phyloP scores from a whole-genome alignment of 2,329 filamentous ascomycete species.

The Xylaria sp. region DNA sequence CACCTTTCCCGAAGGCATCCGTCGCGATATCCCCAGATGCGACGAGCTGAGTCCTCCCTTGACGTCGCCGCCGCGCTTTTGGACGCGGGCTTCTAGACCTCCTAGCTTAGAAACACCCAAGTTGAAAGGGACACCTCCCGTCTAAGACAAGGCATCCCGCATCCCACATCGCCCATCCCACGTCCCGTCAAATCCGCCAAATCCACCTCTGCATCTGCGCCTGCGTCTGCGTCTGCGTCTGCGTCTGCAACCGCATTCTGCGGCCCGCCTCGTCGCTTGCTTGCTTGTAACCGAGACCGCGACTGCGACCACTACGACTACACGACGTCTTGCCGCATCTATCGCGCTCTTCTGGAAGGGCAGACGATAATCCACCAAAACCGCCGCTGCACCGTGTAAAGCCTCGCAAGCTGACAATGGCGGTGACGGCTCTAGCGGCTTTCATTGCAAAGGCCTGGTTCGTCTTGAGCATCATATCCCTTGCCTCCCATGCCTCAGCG shows the following conservation, averaged over 20 bases:
- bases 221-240: slow-evolving; percentile 15
- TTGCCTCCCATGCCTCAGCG: slow-evolving; percentile 51
- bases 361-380: slow-evolving; percentile 36
- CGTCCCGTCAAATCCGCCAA: not conserved
- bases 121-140: slow-evolving; percentile 1
- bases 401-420: slow-evolving; percentile 43
- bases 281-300: not conserved
- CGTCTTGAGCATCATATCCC: slow-evolving; percentile 47
- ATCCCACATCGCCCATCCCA: not conserved
- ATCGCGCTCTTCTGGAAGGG: slow-evolving; percentile 2
- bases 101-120: slow-evolving; percentile 2
- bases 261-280: slow-evolving; percentile 18
- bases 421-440: slow-evolving; percentile 53
- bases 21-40: slow-evolving; percentile 41
- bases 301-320: not conserved
- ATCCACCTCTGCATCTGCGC: not conserved
- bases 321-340: slow-evolving; percentile 1
- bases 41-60: slow-evolving; percentile 35
- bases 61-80: slow-evolving; percentile 23
- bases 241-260: slow-evolving; percentile 21
- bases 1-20: slow-evolving; percentile 13
- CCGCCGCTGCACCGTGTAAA: slow-evolving; percentile 41
- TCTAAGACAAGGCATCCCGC: slow-evolving; percentile 5
- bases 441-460: slow-evolving; percentile 50
- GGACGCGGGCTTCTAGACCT: slow-evolving; percentile 20